Evolutionary conservation across 768 basidiomycete genomes (phyloP).

Genomic region (Cyclocybe cylindracea): DNA sequence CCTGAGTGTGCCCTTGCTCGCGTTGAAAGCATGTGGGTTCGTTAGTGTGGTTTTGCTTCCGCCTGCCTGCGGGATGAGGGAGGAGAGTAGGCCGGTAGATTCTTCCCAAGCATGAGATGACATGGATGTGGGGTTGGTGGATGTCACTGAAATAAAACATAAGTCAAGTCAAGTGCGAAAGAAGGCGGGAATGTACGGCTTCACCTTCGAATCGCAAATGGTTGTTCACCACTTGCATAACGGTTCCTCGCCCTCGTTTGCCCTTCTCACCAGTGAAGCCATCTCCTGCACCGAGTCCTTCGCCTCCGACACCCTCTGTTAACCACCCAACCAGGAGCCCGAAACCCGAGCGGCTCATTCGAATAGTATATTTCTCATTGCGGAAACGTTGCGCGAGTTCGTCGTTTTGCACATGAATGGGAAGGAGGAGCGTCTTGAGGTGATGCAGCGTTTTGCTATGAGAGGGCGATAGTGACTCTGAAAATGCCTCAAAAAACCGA

Average conservation of each 20-base stretch:
- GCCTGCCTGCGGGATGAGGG: slow-evolving; percentile 66
- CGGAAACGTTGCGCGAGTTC: slow-evolving; percentile 83
- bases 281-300: slow-evolving; percentile 76
- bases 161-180: slow-evolving; percentile 17
- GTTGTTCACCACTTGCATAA: slow-evolving; percentile 94
- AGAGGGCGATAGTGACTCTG: slow-evolving; percentile 60
- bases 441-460: slow-evolving; percentile 75
- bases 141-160: slow-evolving; percentile 52
- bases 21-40: slow-evolving; percentile 75
- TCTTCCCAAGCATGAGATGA: slow-evolving; percentile 79
- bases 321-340: slow-evolving; percentile 93
- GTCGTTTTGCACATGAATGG: slow-evolving; percentile 82
- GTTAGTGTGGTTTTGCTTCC: slow-evolving; percentile 51
- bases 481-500: slow-evolving; percentile 73
- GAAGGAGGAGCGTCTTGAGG: slow-evolving; percentile 77
- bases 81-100: slow-evolving; percentile 79
- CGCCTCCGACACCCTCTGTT: slow-evolving; percentile 88
- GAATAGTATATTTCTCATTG: slow-evolving; percentile 87
- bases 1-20: slow-evolving; percentile 75
- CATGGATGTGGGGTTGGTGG: slow-evolving; percentile 64
- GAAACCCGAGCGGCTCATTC: slow-evolving; percentile 91
- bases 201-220: slow-evolving; percentile 89
- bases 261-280: slow-evolving; percentile 83
- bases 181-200: slow-evolving; percentile 11
- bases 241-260: slow-evolving; percentile 82